Base-by-base conservation (phyloP, 2,329 filamentous ascomycete genomes). In the Stachybotrys chartarum region DNA sequence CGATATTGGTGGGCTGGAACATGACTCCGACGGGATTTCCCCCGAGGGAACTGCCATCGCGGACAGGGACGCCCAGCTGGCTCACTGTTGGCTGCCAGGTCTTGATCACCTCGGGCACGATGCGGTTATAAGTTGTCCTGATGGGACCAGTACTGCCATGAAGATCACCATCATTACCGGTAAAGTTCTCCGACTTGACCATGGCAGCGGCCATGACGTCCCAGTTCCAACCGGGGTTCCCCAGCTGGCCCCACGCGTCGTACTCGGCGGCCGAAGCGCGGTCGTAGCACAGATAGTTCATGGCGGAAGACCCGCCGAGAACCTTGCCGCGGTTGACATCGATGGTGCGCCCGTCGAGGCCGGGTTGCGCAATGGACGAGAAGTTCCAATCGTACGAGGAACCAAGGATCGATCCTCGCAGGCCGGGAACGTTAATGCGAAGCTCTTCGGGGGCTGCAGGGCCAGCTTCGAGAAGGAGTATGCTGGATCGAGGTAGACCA, bases 241-340 rank as follows among this genome's bases (percentile, higher is more conserved):
- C 71, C 1, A 75, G 58, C n/a, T 66, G 64, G 10, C 63, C 66
- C 72, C 72, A 74, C 18, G 64, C 61, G 30, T 74, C 66, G 24
- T 72, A 73, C 54, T 74, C 72, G 17, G 64, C 60, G 2, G 66
- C 64, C 4, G 67, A 55, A 1, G 70, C 70, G 5, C 72, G 64
- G 55, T 73, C 68, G 48, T 72, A 73, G 55, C 66, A 68, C 51
- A 74, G 65, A 47, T 77, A 74, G 60, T 80, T 79, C 55, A 80
- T 60, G 5, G 75, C 70, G 10, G 68, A 75, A 14, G 72, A 75
- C 10, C 78, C 79, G 6, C 78, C 78, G 0, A 82, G 68, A 0
- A 78, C 74, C 52, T 76, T 76, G 39, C 76, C 78, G 6, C 77
- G 70, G 30, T 73, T 73, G 49, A 78, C 74, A 4, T 63, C 56